Evolutionary conservation across 2,329 filamentous ascomycete genomes (phyloP), one percentile per base, ranked within the genome.

Genomic region (Cladosporium cucumerinum): DNA sequence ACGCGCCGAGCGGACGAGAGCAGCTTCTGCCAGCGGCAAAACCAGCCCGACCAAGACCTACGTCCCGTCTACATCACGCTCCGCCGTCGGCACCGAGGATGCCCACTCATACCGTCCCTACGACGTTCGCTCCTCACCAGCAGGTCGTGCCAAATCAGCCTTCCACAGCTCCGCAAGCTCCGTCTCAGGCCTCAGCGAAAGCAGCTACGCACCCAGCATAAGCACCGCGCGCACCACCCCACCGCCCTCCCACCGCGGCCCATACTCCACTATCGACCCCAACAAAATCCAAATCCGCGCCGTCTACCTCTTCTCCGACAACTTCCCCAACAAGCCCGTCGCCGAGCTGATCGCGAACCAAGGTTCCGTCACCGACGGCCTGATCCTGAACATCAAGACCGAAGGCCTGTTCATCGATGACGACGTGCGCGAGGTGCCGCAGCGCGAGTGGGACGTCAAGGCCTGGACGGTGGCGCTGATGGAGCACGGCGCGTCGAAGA

Each of bases 401-500:
- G 94, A 97, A 77, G 95, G 95, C 21, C 84, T 98, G 62, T 98
- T 98, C 79, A 95, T 99, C 74, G 95, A 99, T 76, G 95, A 99
- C 77, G 95, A 98, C 76, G 86, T 97, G 61, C 88, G 93, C 52
- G 88, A 88, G 67, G 92, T 97, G 18, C 89, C 92, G n/a, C 93
- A 98, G 79, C 88, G 95, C 66, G 95, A 99, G 80, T 99, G 95
- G 95, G 95, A 99, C 77, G 88, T 98, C 74, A 98, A 98, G 78
- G 93, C 94, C 28, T 98, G 95, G 95, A 97, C 93, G 51, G 86
- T 99, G 79, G 97, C 96, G 80, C 82, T 90, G 69, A 87, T 96
- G 78, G 95, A 98, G 85, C 89, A 73, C 48, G 72, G 72, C 8
- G 64, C 63, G 28, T 70, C 71, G 79, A 80, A 82, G 75, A 54